Percentiles rank a stretch among this genome's conserved stretches.
Evolutionary conservation across 2,329 filamentous ascomycete species (phyloP).

Genomic region (Chaetoscypha palmicola): DNA sequence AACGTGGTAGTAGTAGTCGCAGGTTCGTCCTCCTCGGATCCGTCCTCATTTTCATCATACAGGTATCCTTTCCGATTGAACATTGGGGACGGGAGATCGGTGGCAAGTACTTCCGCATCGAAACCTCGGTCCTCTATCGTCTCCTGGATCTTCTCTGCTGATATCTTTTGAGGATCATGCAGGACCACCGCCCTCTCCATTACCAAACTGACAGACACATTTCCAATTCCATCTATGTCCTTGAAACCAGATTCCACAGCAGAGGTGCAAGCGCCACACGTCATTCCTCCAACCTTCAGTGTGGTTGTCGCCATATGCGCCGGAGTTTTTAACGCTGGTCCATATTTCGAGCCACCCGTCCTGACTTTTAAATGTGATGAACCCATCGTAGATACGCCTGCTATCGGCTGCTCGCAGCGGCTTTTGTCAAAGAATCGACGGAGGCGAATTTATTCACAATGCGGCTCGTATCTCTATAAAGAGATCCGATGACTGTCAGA

Average conservation of each 20-base stretch:
- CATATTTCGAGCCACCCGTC: constrained; percentile 14
- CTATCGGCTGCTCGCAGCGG: constrained; percentile 9
- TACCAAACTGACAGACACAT: constrained; percentile 84
- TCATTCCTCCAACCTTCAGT: constrained; percentile 82
- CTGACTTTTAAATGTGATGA: constrained; percentile 26
- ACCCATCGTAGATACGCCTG: constrained; percentile 23
- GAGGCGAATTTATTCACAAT: not conserved
- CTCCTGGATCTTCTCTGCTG: constrained; percentile 70
- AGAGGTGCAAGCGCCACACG: constrained; percentile 89
- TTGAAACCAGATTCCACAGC: constrained; percentile 92
- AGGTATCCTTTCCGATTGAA: constrained; percentile 30
- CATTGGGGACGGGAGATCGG: constrained; percentile 58
- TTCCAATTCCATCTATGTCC: constrained; percentile 70
- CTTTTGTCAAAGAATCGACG: not conserved
- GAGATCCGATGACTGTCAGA: not conserved
- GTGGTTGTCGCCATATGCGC: constrained; percentile 81
- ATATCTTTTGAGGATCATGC: constrained; percentile 70
- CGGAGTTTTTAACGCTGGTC: constrained; percentile 16
- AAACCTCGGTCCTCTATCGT: constrained; percentile 90
- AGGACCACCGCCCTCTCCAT: constrained; percentile 94
- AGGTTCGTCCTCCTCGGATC: constrained; percentile 28
- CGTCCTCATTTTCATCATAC: constrained; percentile 30
- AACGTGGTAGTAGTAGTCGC: constrained; percentile 62
- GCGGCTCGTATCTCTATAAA: not conserved
- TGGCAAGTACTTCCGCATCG: constrained; percentile 80